Conservation (phyloP, 73 alveolate genomes). For the Symbiodinium natans region DNA sequence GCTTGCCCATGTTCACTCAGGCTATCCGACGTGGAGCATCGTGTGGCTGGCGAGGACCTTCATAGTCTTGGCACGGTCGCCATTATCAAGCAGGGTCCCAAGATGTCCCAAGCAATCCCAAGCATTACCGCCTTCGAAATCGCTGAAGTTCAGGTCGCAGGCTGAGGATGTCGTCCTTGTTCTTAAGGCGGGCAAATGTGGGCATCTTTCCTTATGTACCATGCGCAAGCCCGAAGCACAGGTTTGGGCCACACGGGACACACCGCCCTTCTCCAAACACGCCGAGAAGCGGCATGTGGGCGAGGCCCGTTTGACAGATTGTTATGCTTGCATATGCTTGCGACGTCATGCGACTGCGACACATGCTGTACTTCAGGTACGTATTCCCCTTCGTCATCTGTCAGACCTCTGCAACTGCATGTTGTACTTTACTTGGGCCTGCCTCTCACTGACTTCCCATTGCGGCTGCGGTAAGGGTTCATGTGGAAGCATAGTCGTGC, state of each 20-base stretch:
- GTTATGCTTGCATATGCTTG: neutral
- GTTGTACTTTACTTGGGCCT: constrained; percentile 88
- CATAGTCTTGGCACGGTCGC: constrained; percentile 19
- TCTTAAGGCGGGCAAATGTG: constrained; percentile 13
- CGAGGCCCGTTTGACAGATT: neutral
- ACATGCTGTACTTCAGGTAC: neutral
- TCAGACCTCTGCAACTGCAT: constrained; percentile 64
- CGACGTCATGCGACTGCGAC: too few relatives aligned
- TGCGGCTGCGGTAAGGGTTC: too few relatives aligned
- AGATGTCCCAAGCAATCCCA: too few relatives aligned
- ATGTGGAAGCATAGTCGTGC: too few relatives aligned
- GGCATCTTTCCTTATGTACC: too few relatives aligned
- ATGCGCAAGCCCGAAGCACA: neutral
- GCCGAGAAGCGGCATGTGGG: constrained; percentile 86
- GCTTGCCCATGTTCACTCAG: neutral
- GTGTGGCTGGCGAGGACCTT: constrained; percentile 80
- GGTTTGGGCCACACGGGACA: constrained; percentile 73
- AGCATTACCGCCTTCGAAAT: neutral
- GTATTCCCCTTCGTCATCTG: constrained; percentile 21
- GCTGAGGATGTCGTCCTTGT: constrained; percentile 25
- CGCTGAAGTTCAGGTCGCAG: constrained; percentile 14
- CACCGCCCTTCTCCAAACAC: constrained; percentile 64
- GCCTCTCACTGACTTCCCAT: neutral
- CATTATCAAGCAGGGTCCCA: constrained; percentile 35
- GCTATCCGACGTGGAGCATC: constrained; percentile 71